A percentile compares a stretch with the other conserved stretches of the same genome.
Evolutionary conservation across 257 asterid genomes (phyloP).

Genomic region (Capsicum baccatum): DNA sequence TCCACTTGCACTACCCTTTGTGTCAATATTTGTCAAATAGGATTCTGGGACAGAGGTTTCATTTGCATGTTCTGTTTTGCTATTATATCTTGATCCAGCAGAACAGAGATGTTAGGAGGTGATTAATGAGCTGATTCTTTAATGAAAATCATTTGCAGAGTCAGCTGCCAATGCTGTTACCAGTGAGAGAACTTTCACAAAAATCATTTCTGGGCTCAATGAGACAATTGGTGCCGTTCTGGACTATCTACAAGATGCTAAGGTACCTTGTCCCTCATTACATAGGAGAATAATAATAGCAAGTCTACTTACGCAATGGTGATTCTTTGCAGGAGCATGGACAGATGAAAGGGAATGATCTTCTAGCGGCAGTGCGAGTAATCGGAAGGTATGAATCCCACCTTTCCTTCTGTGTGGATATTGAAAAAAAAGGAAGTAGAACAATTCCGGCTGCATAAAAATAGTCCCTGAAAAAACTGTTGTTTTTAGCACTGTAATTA

Average conservation of each 20-base stretch:
- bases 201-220: constrained; percentile 72
- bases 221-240: constrained; percentile 69
- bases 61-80: neutral
- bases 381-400: no score
- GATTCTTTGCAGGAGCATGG: no score
- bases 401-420: no score
- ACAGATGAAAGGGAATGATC: no score
- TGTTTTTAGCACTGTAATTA: no score
- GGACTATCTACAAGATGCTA: constrained; percentile 84
- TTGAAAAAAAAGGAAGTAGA: no score
- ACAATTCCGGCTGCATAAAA: no score
- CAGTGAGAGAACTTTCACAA: constrained; percentile 46
- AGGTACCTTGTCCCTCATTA: constrained; percentile 28
- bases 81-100: constrained; percentile 1
- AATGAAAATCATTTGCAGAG: constrained; percentile 41
- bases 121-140: constrained; percentile 19
- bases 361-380: no score
- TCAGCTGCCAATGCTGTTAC: no score
- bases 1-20: constrained; percentile 16
- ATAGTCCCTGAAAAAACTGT: no score
- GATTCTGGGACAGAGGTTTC: constrained; percentile 21
- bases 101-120: neutral
- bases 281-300: no score
- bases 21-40: neutral
- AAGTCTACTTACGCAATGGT: no score